Base-by-base conservation (phyloP, 208 protist species). In the Trypanosoma mega region DNA sequence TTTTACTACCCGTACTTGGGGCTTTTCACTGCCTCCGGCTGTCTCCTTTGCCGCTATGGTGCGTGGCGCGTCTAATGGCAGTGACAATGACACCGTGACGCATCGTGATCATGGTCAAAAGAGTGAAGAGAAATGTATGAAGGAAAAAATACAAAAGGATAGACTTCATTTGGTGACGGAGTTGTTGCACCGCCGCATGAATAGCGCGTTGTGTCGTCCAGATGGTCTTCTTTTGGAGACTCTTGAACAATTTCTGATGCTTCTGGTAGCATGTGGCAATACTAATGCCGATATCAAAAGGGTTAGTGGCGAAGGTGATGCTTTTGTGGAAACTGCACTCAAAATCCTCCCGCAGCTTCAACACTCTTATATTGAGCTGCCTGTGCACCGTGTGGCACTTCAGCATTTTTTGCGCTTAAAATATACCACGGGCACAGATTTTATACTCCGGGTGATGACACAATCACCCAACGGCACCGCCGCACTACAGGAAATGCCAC, bases 401-500 rank as follows among this genome's bases (percentile, higher is more conserved):
- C 56, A 58, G n/a, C 46, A 63, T 20, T 70, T 70, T 53, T 21
- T 70, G 21, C 20, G 39, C 31, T 6, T 52, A n/a, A 30, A 34
- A 4, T 63, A 58, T 48, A 16, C 27, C 8, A 39, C 47, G 16
- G 64, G 54, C 31, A 23, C 62, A 20, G 43, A 1, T 18, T 20
- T 18, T 48, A 24, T 70, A 12, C 55, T 70, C 21, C 54, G 27
- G 7, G 30, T 49, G 26, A 54, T 69, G 14, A 34, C 56, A 11
- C 59, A 36, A 9, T 18, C 2, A 12, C 20, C 37, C 18, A 18
- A 23, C 16, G 37, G 34, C 27, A 18, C 27, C 11, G 39, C 47
- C 11, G 34, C 36, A 33, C 48, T 77, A 20, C 67, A 74, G 47
- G 66, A 58, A 23, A 33, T 66, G 24, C 66, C 65, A 53, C 57